Percentiles rank a stretch among this genome's conserved stretches.
These are phyloP conservation scores for Rhizopus arrhizus DNA, from an alignment of 371 early-diverging fungal species.

Conservation along the genomic window DNA sequence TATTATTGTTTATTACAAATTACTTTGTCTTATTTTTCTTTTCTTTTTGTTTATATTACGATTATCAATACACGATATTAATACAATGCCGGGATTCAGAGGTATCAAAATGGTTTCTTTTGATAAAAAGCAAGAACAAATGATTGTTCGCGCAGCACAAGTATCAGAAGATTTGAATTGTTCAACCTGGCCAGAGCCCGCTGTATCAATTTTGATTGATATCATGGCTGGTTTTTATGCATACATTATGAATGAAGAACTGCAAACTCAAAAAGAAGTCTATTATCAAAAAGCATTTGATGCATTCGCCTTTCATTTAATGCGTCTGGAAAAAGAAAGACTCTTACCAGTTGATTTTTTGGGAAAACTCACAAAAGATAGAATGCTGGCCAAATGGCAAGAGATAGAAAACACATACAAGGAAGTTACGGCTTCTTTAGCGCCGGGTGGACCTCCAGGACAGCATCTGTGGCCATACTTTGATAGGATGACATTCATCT, in stretches of 20 bases:
- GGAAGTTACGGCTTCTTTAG: background rate
- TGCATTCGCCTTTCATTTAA: background rate
- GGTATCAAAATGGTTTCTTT: constrained; percentile 7
- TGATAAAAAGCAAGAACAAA: constrained; percentile 1
- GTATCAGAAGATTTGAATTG: background rate
- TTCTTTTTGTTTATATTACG: background rate
- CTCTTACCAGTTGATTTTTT: background rate
- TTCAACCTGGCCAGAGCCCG: background rate
- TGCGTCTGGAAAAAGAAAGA: constrained; percentile 1
- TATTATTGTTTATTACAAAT: background rate
- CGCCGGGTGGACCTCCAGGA: background rate
- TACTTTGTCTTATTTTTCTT: background rate
- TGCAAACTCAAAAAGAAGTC: background rate
- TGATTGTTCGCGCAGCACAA: background rate
- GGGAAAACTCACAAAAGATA: background rate
- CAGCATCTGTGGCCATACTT: background rate
- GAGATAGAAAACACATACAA: background rate
- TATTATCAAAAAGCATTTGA: constrained; percentile 4
- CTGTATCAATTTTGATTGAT: background rate
- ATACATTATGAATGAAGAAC: background rate
- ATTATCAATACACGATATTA: too few relatives aligned
- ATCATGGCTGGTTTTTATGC: background rate
- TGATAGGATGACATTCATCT: background rate
- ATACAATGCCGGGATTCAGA: constrained; percentile 3
- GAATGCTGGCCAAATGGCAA: background rate